Evolutionary conservation across 176 grass and related monocot genomes (phyloP).

Genomic region (Canna indica): DNA sequence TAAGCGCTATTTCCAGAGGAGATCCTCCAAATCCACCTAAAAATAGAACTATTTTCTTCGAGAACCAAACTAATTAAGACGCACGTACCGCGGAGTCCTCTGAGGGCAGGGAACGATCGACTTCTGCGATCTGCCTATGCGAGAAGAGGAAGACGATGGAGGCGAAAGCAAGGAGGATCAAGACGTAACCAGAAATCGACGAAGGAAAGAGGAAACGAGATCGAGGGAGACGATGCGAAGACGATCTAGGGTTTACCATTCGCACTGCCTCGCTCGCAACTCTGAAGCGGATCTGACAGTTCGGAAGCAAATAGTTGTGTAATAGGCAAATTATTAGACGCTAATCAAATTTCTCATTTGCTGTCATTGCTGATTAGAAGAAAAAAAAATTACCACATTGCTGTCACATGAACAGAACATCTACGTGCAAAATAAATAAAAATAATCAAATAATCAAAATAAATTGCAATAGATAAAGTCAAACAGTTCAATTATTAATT

Average conservation of each 20-base stretch:
- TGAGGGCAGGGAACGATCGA: constrained; percentile 27
- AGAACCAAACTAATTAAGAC: constrained; percentile 8
- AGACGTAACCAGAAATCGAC: constrained; percentile 30
- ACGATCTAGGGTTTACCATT: constrained; percentile 3
- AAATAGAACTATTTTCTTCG: not conserved
- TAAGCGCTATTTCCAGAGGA: too few species aligned
- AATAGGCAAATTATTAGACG: too few species aligned
- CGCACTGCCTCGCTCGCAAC: not conserved
- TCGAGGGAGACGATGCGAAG: constrained; percentile 11
- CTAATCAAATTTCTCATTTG: too few species aligned
- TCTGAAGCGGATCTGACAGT: not conserved
- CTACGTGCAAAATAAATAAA: too few species aligned
- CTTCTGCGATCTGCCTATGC: constrained; percentile 45
- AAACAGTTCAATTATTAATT: too few species aligned
- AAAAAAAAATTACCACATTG: too few species aligned
- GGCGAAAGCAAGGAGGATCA: constrained; percentile 33
- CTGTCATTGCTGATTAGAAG: too few species aligned
- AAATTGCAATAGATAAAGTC: too few species aligned
- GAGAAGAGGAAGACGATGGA: constrained; percentile 41
- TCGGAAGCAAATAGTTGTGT: not conserved
- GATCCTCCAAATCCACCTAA: not conserved
- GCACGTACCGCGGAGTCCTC: constrained; percentile 16
- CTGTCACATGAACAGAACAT: too few species aligned
- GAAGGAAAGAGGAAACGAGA: constrained; percentile 25
- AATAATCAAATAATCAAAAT: too few species aligned